These are phyloP conservation scores for Borovskyia barvae DNA, from an alignment of 208 protist genomes.

Conservation along the genomic window DNA sequence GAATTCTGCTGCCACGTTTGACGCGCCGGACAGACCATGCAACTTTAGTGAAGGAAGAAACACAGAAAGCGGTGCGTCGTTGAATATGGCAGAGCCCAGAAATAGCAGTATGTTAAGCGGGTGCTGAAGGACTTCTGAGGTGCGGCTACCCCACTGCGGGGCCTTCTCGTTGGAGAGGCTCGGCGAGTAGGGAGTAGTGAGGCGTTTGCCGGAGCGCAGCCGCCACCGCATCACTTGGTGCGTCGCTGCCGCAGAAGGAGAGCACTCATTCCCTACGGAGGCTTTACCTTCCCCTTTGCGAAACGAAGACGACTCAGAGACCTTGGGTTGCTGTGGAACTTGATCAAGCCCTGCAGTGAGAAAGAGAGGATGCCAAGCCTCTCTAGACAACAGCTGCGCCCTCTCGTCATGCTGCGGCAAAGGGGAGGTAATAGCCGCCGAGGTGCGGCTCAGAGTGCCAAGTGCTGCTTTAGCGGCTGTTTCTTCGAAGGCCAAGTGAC, in stretches of 20 bases:
- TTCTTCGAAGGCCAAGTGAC: too few species aligned
- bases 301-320: too few species aligned
- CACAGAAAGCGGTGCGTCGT: slow-evolving; percentile 26
- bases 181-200: not conserved
- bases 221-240: not conserved
- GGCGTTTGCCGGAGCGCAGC: not conserved
- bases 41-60: slow-evolving; percentile 26
- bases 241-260: too few species aligned
- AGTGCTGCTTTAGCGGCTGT: not conserved
- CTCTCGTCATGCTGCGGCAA: not conserved
- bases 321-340: not conserved
- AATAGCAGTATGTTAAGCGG: slow-evolving; percentile 26
- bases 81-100: slow-evolving; percentile 25
- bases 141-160: not conserved
- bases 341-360: not conserved
- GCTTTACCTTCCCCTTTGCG: not conserved
- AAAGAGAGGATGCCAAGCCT: slow-evolving; percentile 14
- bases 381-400: not conserved
- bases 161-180: not conserved
- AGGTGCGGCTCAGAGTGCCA: too few species aligned
- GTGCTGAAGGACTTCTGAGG: slow-evolving; percentile 7
- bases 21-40: slow-evolving; percentile 1
- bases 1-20: slow-evolving; percentile 6
- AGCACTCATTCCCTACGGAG: too few species aligned
- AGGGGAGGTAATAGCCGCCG: too few species aligned